These are phyloP conservation scores for Cryptococcus wingfieldii DNA, from an alignment of 1,284 basidiomycete species.

Conservation along the genomic window DNA sequence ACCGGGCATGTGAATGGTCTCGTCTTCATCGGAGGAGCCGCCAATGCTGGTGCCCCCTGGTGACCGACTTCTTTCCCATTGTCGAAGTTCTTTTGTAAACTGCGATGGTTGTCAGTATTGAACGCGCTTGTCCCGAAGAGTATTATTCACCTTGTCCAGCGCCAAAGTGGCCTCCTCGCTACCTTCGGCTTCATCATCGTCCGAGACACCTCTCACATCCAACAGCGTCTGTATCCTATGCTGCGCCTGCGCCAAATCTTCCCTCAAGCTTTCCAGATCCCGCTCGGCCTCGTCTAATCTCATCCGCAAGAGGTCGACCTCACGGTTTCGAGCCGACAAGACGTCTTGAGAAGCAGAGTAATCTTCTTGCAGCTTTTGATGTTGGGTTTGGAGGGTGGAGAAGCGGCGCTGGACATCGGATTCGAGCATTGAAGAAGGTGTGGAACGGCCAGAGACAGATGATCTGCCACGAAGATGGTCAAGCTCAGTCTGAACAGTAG, in stretches of 20 bases:
- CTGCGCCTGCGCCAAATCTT: slow-evolving; percentile 68
- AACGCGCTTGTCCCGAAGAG: not conserved
- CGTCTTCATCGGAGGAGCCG: slow-evolving; percentile 17
- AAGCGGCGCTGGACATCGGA: slow-evolving; percentile 57
- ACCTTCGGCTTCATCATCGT: slow-evolving; percentile 25
- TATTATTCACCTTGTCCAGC: slow-evolving; percentile 40
- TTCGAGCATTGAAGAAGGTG: slow-evolving; percentile 59
- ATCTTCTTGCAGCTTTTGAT: slow-evolving; percentile 69
- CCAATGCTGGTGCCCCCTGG: slow-evolving; percentile 12
- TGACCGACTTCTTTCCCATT: slow-evolving; percentile 44
- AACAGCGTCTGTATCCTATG: slow-evolving; percentile 51
- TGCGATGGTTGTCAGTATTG: slow-evolving; percentile 6
- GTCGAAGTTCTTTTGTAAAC: slow-evolving; percentile 46
- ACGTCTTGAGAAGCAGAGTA: slow-evolving; percentile 71
- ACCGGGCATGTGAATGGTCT: not conserved
- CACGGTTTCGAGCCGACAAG: slow-evolving; percentile 66
- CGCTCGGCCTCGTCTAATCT: slow-evolving; percentile 42
- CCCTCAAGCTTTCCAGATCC: slow-evolving; percentile 56
- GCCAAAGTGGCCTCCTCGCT: slow-evolving; percentile 40
- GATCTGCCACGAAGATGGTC: slow-evolving; percentile 62
- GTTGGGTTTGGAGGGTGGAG: slow-evolving; percentile 68
- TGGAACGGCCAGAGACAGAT: slow-evolving; percentile 69
- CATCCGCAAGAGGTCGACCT: slow-evolving; percentile 59
- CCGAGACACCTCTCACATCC: slow-evolving; percentile 33
- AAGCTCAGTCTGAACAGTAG: slow-evolving; percentile 71